phyloP scores from a whole-genome alignment of 2,329 filamentous ascomycete genomes.

The Fusarium armeniacum region DNA sequence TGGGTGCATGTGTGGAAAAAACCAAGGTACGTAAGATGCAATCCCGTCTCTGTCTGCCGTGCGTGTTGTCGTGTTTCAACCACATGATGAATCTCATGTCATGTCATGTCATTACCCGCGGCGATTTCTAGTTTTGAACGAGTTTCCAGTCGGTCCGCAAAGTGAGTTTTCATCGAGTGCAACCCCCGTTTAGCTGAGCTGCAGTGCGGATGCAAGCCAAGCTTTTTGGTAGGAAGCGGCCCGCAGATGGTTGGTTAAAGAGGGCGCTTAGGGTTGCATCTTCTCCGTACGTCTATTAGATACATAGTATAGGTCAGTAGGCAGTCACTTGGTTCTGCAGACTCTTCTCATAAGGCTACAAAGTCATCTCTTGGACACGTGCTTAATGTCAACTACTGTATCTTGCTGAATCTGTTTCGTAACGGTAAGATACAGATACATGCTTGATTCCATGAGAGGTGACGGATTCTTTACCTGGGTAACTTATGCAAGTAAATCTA shows the following conservation, averaged over 20 bases:
- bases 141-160: slow-evolving; percentile 28
- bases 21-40: not conserved
- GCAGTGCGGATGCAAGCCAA: slow-evolving; percentile 34
- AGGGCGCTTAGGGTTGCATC: slow-evolving; percentile 35
- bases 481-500: slow-evolving; percentile 12
- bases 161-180: slow-evolving; percentile 13
- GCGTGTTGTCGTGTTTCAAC: slow-evolving; percentile 5
- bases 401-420: slow-evolving; percentile 12
- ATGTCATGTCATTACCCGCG: slow-evolving; percentile 15
- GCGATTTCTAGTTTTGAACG: slow-evolving; percentile 32
- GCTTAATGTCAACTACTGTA: slow-evolving; percentile 38
- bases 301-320: not conserved
- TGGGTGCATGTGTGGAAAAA: not conserved
- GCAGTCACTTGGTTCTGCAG: not conserved
- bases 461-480: not conserved
- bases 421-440: not conserved
- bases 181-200: slow-evolving; percentile 20
- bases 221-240: slow-evolving; percentile 33
- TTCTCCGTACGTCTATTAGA: not conserved
- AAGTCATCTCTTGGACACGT: slow-evolving; percentile 37
- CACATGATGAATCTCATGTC: slow-evolving; percentile 9
- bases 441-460: not conserved
- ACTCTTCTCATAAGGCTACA: not conserved
- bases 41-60: slow-evolving; percentile 6
- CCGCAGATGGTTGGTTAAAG: slow-evolving; percentile 26